Conservation (phyloP, 2,329 filamentous ascomycete species). For the Ciborinia camelliae region DNA sequence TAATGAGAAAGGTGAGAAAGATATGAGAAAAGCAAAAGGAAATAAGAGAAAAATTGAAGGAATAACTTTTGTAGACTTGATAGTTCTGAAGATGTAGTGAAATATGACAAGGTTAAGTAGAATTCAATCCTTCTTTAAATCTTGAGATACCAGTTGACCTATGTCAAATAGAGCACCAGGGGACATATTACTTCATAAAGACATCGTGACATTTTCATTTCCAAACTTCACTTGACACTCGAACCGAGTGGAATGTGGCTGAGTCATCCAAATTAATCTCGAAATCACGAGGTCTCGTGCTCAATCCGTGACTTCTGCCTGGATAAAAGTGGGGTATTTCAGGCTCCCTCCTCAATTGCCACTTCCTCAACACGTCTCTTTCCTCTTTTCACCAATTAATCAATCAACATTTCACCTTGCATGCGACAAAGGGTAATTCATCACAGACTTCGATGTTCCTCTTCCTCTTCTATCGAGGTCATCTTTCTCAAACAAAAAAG, state of each 20-base stretch:
- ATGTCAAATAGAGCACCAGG: too few species aligned
- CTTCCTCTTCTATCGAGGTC: neutral
- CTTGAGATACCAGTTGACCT: too few species aligned
- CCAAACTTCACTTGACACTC: neutral
- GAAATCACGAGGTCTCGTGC: conserved; percentile 9
- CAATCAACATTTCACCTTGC: neutral
- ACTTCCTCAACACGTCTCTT: neutral
- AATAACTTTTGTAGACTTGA: neutral
- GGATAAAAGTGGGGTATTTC: conserved; percentile 8
- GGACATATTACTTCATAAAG: neutral
- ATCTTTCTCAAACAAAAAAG: neutral
- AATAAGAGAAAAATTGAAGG: neutral
- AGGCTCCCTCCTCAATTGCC: neutral
- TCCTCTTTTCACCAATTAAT: neutral
- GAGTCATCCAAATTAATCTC: neutral
- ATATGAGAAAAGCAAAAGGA: too few species aligned
- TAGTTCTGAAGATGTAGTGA: neutral
- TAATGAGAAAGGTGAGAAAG: too few species aligned
- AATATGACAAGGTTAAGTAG: neutral
- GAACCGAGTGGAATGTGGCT: too few species aligned
- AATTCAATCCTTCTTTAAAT: neutral
- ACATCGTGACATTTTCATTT: neutral
- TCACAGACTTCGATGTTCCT: neutral
- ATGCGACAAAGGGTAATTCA: neutral
- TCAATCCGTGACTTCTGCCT: conserved; percentile 15